These are phyloP conservation scores for Rhizoclosmatium globosum DNA, from an alignment of 192 early-diverging fungal species.

Conservation along the genomic window DNA sequence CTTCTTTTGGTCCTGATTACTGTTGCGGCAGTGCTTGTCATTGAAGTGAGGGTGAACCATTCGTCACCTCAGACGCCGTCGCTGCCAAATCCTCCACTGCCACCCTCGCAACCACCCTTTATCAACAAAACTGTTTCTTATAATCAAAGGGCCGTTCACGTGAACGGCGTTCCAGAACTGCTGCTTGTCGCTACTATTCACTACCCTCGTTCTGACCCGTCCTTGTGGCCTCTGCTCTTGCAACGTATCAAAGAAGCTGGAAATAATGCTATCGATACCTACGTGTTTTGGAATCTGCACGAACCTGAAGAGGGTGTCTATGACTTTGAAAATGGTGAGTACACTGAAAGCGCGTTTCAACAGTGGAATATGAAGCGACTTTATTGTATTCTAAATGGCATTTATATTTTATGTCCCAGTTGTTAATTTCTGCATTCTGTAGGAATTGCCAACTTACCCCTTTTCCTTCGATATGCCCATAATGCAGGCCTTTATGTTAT, in stretches of 20 bases:
- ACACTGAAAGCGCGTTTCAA: neutral
- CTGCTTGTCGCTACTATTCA: constrained; percentile 64
- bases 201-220: constrained; percentile 65
- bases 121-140: constrained; percentile 37
- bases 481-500: constrained; percentile 61
- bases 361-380: neutral
- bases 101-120: neutral
- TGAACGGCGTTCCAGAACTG: constrained; percentile 40
- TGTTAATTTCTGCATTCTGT: neutral
- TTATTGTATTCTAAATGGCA: neutral
- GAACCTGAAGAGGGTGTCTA: constrained; percentile 58
- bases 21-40: neutral
- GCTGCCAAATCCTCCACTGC: neutral
- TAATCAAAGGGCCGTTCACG: constrained; percentile 28
- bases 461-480: constrained; percentile 57
- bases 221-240: constrained; percentile 65
- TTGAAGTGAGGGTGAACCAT: too few species aligned
- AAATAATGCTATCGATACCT: constrained; percentile 69
- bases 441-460: constrained; percentile 53
- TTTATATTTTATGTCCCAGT: neutral
- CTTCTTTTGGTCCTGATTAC: neutral
- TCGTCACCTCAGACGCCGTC: neutral
- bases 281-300: constrained; percentile 76
- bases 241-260: constrained; percentile 58
- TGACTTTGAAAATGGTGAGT: constrained; percentile 61